These are phyloP conservation scores for Penicillium crystallinum DNA, from an alignment of 495 filamentous ascomycete species.

Conservation along the genomic window DNA sequence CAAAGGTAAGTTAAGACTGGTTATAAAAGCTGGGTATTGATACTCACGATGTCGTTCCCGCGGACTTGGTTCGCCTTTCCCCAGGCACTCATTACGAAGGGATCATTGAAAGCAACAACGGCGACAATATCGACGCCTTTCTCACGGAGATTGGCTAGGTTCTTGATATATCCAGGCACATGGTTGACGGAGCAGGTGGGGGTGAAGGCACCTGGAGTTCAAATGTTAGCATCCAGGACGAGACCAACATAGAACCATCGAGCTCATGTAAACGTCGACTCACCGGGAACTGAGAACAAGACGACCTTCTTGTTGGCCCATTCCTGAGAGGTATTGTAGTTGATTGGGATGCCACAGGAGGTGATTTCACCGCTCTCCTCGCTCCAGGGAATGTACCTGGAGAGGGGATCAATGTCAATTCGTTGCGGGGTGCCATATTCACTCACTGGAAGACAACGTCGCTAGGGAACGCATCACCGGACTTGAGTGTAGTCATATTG, in stretches of 20 bases:
- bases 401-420: conserved; percentile 5
- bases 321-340: conserved; percentile 78
- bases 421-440: neutral
- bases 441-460: conserved; percentile 67
- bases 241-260: no score
- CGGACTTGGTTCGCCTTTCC: conserved; percentile 83
- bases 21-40: neutral
- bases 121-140: conserved; percentile 84
- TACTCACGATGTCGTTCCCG: conserved; percentile 65
- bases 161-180: conserved; percentile 76
- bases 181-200: conserved; percentile 84
- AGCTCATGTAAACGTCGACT: conserved; percentile 12
- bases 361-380: conserved; percentile 60
- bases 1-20: conserved; percentile 18
- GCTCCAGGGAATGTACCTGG: conserved; percentile 64
- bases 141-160: conserved; percentile 61
- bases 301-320: conserved; percentile 86
- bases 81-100: conserved; percentile 92
- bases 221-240: neutral
- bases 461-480: conserved; percentile 75
- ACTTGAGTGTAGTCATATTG: conserved; percentile 60
- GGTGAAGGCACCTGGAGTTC: conserved; percentile 71
- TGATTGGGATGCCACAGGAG: conserved; percentile 68
- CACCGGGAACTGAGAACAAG: conserved; percentile 78
- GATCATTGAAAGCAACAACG: conserved; percentile 81